Evolutionary conservation across 768 basidiomycete species (phyloP), one percentile per base, ranked within the genome.

Genomic region (Trametes cingulata): DNA sequence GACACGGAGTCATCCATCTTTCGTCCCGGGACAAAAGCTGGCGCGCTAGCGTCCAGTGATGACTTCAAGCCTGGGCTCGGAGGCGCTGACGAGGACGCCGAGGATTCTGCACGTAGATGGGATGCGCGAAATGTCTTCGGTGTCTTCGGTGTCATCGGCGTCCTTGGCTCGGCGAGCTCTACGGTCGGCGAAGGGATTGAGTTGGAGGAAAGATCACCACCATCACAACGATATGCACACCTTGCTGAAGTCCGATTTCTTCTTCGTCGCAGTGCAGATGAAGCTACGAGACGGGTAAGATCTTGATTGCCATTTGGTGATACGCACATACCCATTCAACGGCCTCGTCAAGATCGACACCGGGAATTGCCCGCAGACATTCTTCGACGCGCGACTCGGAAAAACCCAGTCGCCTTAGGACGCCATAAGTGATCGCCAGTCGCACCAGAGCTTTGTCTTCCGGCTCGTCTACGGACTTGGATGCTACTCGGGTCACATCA

Each of bases 331-430:
- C 93, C 96, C 96, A 98, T 69, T 95, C 89, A 53, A 90, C 82
- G 10, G 91, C 93, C 52, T 93, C 90, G 15, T 98, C 95, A n/a
- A 93, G 75, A 24, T 91, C 91, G 33, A 88, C 74, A 13, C 87
- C 82, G 25, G 77, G 72, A 25, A 93, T 84, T 6, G 79, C 72
- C 51, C 76, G 74, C 45, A 98, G 73, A 70, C 93, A 97, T 65
- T 89, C 81, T 49, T 83, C 79, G 6, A 93, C 87, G 52, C 83
- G 77, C 12, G 79, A 79, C 67, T 91, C 85, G 1, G 80, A 72
- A 70, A 93, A 93, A 3, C 91, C 92, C 22, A 95, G 77, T 48
- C 90, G 82, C 62, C 88, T 78, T 24, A 98, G 76, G 25, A 90
- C 82, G 43, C 93, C 92, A 68, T 90, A 94, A 0, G 90, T 90